Percentiles rank a stretch among this genome's conserved stretches.
Evolutionary conservation across 2,329 filamentous ascomycete genomes (phyloP).

Genomic region (Orbilia quercus): DNA sequence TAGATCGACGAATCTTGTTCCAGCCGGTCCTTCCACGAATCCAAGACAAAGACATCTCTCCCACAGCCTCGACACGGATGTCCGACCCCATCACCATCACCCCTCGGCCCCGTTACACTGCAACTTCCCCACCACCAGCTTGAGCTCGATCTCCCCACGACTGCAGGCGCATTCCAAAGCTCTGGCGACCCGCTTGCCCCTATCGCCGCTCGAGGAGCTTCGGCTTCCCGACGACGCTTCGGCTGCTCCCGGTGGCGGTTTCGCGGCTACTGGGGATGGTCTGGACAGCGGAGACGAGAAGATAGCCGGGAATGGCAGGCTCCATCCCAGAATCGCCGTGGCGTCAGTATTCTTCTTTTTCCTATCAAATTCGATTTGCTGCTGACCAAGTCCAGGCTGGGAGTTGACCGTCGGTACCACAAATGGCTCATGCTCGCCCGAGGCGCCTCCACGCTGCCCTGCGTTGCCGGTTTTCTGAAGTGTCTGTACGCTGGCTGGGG

Average conservation of each 20-base stretch:
- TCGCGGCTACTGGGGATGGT: slow-evolving; percentile 14
- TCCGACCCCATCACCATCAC: slow-evolving; percentile 2
- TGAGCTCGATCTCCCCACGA: slow-evolving; percentile 11
- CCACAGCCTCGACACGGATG: slow-evolving; percentile 12
- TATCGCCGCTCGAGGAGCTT: slow-evolving; percentile 46
- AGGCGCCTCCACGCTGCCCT: slow-evolving; percentile 77
- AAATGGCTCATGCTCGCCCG: slow-evolving; percentile 77
- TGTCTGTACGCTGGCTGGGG: slow-evolving; percentile 67
- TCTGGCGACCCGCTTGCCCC: slow-evolving; percentile 48
- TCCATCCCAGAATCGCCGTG: slow-evolving; percentile 51
- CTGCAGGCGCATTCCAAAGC: slow-evolving; percentile 32
- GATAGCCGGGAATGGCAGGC: slow-evolving; percentile 16
- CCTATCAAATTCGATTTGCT: neutral
- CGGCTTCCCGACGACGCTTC: slow-evolving; percentile 43
- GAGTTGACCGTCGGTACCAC: slow-evolving; percentile 78
- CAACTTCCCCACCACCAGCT: neutral
- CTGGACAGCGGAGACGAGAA: slow-evolving; percentile 44
- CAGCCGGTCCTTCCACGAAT: too few species aligned
- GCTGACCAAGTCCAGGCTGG: slow-evolving; percentile 65
- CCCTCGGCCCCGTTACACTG: slow-evolving; percentile 3
- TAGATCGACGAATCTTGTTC: too few species aligned
- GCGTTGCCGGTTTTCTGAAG: slow-evolving; percentile 75
- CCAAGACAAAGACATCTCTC: too few species aligned
- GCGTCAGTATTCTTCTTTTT: slow-evolving; percentile 23
- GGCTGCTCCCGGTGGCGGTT: slow-evolving; percentile 8